A percentile compares a stretch with the other conserved stretches of the same genome.
Conservation (phyloP, 106 monocot species). For the Apostasia ramifera region DNA sequence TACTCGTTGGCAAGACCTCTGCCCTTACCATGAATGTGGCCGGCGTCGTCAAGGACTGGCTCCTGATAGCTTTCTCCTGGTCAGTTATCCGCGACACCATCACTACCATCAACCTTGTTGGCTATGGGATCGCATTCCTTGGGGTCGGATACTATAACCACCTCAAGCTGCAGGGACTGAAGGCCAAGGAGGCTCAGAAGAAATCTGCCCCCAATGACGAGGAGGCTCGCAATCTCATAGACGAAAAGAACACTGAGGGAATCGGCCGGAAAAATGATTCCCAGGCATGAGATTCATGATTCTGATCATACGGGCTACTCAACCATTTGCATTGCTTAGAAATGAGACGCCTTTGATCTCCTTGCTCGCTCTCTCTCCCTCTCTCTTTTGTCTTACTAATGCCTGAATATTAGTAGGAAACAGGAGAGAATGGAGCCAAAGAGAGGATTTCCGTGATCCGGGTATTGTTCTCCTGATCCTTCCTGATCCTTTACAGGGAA, state of each 20-base stretch:
- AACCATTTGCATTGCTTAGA: too few species aligned
- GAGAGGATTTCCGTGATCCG: too few species aligned
- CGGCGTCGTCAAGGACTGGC: constrained; percentile 17
- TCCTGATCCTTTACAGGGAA: too few species aligned
- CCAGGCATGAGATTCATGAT: constrained; percentile 1
- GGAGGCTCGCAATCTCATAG: constrained; percentile 3
- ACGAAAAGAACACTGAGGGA: background rate
- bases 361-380: too few species aligned
- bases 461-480: too few species aligned
- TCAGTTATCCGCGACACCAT: constrained; percentile 11
- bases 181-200: constrained; percentile 25
- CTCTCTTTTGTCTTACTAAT: too few species aligned
- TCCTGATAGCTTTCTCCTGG: constrained; percentile 18
- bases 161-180: constrained; percentile 19
- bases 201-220: constrained; percentile 4
- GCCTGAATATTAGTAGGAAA: too few species aligned
- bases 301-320: too few species aligned
- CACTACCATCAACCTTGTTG: constrained; percentile 3
- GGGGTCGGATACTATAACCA: constrained; percentile 25
- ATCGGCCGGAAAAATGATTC: constrained; percentile 8
- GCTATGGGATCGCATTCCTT: constrained; percentile 26
- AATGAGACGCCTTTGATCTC: too few species aligned
- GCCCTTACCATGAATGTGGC: constrained; percentile 18
- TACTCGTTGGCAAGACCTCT: constrained; percentile 13
- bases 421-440: too few species aligned